These are phyloP conservation scores for Pythium scleroteichum DNA, from an alignment of 352 stramenopile species.

Conservation along the genomic window DNA sequence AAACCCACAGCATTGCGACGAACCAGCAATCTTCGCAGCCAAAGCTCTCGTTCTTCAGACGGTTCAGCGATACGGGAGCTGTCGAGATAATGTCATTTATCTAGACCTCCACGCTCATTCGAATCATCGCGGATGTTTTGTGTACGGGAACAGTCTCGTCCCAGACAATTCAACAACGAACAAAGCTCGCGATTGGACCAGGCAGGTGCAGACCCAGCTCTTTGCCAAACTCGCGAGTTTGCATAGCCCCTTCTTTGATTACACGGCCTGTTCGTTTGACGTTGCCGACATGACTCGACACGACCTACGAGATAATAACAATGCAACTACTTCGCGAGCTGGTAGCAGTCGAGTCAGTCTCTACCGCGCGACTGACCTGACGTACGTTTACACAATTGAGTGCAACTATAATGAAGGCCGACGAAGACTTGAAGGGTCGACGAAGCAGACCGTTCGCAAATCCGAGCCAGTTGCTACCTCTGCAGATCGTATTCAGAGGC, in stretches of 20 bases:
- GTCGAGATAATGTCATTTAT: conserved; percentile 59
- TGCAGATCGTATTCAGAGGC: conserved; percentile 13
- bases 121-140: conserved; percentile 88
- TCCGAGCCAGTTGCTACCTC: conserved; percentile 9
- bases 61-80: conserved; percentile 31
- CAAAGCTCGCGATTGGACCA: conserved; percentile 13
- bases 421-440: conserved; percentile 35
- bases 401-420: conserved; percentile 91
- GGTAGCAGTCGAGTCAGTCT: conserved; percentile 81
- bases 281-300: conserved; percentile 75
- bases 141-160: conserved; percentile 87
- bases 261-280: conserved; percentile 82
- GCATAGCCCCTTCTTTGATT: conserved; percentile 87
- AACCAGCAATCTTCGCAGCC: conserved; percentile 71
- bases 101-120: conserved; percentile 91
- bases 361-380: conserved; percentile 66
- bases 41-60: conserved; percentile 50
- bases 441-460: conserved; percentile 12
- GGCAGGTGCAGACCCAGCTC: conserved; percentile 85
- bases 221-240: conserved; percentile 70
- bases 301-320: conserved; percentile 57
- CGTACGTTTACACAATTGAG: conserved; percentile 90
- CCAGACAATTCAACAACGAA: conserved; percentile 16
- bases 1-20: conserved; percentile 35
- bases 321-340: conserved; percentile 54